Conservation (phyloP, 352 stramenopile genomes). For the Phytophthora parvispora region DNA sequence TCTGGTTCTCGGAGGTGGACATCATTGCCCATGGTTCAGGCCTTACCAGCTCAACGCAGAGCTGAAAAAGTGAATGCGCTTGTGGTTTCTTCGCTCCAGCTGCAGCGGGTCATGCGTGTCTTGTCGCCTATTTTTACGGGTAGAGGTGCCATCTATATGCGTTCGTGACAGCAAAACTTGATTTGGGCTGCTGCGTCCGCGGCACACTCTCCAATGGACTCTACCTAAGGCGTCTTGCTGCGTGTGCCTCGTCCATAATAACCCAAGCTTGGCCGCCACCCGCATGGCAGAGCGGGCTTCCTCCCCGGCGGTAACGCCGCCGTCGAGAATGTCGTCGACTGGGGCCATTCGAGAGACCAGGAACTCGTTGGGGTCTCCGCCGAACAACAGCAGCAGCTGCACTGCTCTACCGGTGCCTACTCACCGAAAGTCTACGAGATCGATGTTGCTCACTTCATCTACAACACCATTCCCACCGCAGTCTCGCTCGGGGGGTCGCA, state of each 20-base stretch:
- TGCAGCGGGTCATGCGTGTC: neutral
- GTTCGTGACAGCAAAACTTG: neutral
- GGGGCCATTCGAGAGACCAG: conserved; percentile 11
- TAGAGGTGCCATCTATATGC: conserved; percentile 9
- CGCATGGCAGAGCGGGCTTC: conserved; percentile 15
- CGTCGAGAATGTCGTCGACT: conserved; percentile 22
- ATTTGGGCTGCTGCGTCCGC: neutral
- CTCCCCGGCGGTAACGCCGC: neutral
- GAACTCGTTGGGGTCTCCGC: neutral
- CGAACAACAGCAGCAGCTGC: conserved; percentile 19
- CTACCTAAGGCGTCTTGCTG: neutral
- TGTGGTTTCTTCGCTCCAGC: neutral
- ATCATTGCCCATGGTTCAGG: too few species aligned
- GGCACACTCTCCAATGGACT: conserved; percentile 12
- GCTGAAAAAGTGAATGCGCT: neutral
- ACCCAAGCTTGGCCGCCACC: neutral
- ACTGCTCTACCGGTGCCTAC: conserved; percentile 9
- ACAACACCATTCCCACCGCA: conserved; percentile 20
- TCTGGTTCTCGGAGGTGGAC: too few species aligned
- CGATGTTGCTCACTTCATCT: conserved; percentile 34
- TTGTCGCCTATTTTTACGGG: conserved; percentile 24
- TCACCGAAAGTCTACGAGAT: conserved; percentile 35
- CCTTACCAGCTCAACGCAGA: neutral
- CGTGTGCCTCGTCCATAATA: neutral
- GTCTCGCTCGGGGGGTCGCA: conserved; percentile 15